phyloP scores from a whole-genome alignment of 1,284 basidiomycete species.

The Ceratobasidium sp. region DNA sequence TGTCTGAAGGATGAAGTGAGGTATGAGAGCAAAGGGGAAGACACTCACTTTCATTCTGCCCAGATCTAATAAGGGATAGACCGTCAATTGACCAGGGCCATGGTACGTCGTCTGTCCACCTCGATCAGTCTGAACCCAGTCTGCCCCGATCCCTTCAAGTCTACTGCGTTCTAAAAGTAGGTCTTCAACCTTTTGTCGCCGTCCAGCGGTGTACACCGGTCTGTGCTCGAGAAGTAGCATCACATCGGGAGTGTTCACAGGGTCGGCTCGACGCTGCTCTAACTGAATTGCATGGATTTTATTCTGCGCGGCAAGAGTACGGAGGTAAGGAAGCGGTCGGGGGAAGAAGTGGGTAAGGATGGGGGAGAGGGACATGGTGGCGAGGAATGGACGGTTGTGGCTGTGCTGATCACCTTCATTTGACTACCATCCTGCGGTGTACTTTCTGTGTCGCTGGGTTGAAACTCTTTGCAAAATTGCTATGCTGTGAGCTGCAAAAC shows the following conservation, averaged over 20 bases:
- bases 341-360: slow-evolving; percentile 82
- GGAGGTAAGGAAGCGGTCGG: slow-evolving; percentile 74
- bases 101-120: slow-evolving; percentile 98
- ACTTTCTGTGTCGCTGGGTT: too few species aligned
- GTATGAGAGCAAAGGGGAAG: neutral
- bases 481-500: neutral
- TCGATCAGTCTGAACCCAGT: slow-evolving; percentile 84
- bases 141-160: slow-evolving; percentile 81
- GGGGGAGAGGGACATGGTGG: slow-evolving; percentile 64
- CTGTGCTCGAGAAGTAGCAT: slow-evolving; percentile 84
- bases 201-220: slow-evolving; percentile 93
- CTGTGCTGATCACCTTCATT: too few species aligned
- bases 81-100: slow-evolving; percentile 96
- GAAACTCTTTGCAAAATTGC: too few species aligned
- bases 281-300: slow-evolving; percentile 72
- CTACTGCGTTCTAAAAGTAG: slow-evolving; percentile 72
- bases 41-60: slow-evolving; percentile 60
- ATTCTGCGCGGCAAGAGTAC: slow-evolving; percentile 77
- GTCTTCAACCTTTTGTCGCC: slow-evolving; percentile 76
- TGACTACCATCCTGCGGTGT: too few species aligned
- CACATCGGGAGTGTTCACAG: slow-evolving; percentile 65
- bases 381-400: too few species aligned
- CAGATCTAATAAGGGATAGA: slow-evolving; percentile 93
- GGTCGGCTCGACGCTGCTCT: slow-evolving; percentile 57
- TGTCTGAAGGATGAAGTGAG: slow-evolving; percentile 1